phyloP scores from a whole-genome alignment of 768 basidiomycete species.

The Boletus reticulatus region DNA sequence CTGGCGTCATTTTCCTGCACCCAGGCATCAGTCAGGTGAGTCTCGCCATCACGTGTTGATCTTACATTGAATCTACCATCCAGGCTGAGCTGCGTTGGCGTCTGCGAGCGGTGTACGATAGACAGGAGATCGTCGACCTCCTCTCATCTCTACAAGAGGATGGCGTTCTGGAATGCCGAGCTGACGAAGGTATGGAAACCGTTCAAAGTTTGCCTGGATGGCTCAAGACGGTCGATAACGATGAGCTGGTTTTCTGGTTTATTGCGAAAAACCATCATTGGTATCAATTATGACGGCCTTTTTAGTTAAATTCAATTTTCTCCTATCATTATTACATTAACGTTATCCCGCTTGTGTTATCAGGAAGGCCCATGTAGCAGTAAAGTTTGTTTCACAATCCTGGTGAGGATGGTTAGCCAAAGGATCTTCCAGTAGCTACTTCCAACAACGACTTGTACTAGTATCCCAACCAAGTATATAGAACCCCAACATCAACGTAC shows the following conservation, averaged over 20 bases:
- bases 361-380: too few relatives aligned
- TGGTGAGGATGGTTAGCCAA: too few relatives aligned
- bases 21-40: conserved; percentile 75
- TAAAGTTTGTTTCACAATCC: too few relatives aligned
- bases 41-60: not conserved
- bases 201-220: conserved; percentile 22
- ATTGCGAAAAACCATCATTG: conserved; percentile 54
- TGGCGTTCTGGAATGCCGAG: conserved; percentile 39
- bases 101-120: conserved; percentile 68
- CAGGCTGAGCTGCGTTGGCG: conserved; percentile 74
- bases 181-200: conserved; percentile 5
- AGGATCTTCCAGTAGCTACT: too few relatives aligned
- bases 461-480: too few relatives aligned
- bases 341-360: not conserved
- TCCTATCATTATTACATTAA: conserved; percentile 21
- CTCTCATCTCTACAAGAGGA: conserved; percentile 53
- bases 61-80: conserved; percentile 4
- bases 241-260: conserved; percentile 58
- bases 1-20: conserved; percentile 61
- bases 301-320: not conserved
- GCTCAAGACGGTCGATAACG: conserved; percentile 43
- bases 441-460: too few relatives aligned
- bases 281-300: conserved; percentile 52
- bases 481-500: too few relatives aligned
- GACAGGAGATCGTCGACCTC: conserved; percentile 69